Conservation (phyloP, 306 rosid species). For the Begonia fuchsioides region DNA sequence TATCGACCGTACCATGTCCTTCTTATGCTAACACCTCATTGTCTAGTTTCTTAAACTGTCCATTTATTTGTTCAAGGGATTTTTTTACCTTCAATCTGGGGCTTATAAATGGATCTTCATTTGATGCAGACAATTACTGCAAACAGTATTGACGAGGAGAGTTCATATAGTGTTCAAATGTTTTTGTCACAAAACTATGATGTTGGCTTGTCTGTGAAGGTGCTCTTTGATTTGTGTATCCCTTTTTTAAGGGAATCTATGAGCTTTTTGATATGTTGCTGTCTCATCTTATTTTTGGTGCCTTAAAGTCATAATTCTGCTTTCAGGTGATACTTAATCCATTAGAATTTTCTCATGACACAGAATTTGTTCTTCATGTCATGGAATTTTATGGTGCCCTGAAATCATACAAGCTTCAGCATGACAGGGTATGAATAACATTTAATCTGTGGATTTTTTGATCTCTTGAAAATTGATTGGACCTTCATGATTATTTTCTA, state of each 20-base stretch:
- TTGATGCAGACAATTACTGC: conserved; percentile 38
- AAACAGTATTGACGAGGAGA: conserved; percentile 19
- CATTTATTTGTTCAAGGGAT: background rate
- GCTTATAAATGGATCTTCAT: conserved; percentile 10
- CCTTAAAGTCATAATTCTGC: conserved; percentile 2
- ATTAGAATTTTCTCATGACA: conserved; percentile 51
- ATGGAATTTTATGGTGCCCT: conserved; percentile 40
- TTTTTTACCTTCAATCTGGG: background rate
- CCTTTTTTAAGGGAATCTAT: conserved; percentile 7
- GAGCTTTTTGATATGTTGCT: conserved; percentile 7
- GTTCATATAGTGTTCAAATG: conserved; percentile 39
- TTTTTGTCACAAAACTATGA: conserved; percentile 38
- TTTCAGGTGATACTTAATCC: conserved; percentile 58
- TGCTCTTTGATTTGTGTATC: conserved; percentile 14
- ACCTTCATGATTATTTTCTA: too few species aligned
- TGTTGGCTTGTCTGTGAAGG: conserved; percentile 50
- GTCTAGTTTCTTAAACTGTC: too few species aligned
- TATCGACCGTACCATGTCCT: too few species aligned
- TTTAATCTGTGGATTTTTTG: too few species aligned
- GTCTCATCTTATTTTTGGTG: background rate
- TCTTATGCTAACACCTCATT: too few species aligned
- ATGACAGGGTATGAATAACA: conserved; percentile 43
- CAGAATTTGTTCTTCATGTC: conserved; percentile 21
- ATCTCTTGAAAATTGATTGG: too few species aligned
- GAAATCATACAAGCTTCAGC: conserved; percentile 45